Percentiles rank a stretch among this genome's conserved stretches.
Conservation (phyloP, 202 grass and related monocot species). For the Panicum virgatum region DNA sequence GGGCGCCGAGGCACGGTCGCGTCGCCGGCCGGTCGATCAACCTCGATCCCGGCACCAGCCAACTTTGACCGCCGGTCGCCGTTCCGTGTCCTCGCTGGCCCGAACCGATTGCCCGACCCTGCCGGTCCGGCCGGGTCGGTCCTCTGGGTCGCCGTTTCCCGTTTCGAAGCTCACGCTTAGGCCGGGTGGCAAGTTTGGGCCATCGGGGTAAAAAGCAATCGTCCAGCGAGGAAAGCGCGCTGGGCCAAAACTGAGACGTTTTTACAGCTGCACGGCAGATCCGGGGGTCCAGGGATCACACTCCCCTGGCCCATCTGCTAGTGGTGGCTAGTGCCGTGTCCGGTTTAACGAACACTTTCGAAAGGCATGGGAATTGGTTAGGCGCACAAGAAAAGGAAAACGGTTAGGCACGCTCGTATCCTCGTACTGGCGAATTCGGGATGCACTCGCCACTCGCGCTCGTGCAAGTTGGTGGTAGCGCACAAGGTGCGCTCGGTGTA, state of each 20-base stretch:
- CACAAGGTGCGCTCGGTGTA: neutral
- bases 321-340: too few species aligned
- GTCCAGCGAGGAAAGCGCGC: neutral
- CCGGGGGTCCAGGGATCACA: too few species aligned
- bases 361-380: neutral
- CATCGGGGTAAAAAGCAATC: neutral
- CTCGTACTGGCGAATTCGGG: neutral
- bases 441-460: neutral
- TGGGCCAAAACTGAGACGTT: neutral
- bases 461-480: neutral
- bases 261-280: conserved; percentile 10
- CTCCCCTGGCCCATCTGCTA: too few species aligned
- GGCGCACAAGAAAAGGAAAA: neutral
- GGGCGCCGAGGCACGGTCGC: neutral
- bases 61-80: conserved; percentile 10
- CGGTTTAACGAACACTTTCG: neutral
- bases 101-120: neutral
- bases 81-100: neutral
- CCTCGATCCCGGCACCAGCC: neutral
- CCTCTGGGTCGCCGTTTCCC: too few species aligned
- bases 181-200: neutral
- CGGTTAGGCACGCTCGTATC: neutral
- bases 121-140: neutral
- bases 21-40: conserved; percentile 8
- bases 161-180: too few species aligned